Percentiles rank a stretch among this genome's conserved stretches.
These are phyloP conservation scores for Fereydounia khargensis DNA, from an alignment of 1,284 basidiomycete species.

Conservation along the genomic window DNA sequence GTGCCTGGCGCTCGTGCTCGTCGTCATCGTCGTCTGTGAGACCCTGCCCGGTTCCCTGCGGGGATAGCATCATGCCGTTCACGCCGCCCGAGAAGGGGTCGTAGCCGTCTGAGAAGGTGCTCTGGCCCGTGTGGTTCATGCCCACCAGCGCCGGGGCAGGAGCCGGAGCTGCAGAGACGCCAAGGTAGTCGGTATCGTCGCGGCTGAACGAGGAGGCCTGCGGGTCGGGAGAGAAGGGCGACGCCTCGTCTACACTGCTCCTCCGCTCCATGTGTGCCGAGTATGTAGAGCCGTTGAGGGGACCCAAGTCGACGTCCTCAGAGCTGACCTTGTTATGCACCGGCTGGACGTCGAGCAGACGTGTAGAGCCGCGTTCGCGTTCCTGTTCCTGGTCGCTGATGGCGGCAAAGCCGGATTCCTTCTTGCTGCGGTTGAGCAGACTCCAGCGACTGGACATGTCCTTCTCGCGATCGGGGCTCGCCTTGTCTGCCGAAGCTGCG, in stretches of 20 bases:
- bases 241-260: conserved; percentile 1
- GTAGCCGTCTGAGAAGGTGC: conserved; percentile 15
- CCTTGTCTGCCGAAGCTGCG: background rate
- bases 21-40: conserved; percentile 15
- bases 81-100: conserved; percentile 16
- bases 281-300: background rate
- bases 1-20: conserved; percentile 5
- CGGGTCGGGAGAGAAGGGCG: conserved; percentile 11
- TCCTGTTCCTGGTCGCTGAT: background rate
- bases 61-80: conserved; percentile 11
- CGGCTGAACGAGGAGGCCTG: conserved; percentile 2
- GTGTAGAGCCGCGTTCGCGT: background rate
- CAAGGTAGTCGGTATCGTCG: conserved; percentile 8
- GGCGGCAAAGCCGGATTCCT: conserved; percentile 15
- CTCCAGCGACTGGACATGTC: conserved; percentile 19
- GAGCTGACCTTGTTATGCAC: background rate
- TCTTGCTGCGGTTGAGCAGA: conserved; percentile 13
- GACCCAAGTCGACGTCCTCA: background rate
- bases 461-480: conserved; percentile 22
- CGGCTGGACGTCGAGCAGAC: background rate
- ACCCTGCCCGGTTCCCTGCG: conserved; percentile 13
- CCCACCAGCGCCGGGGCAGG: conserved; percentile 2
- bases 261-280: background rate
- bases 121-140: conserved; percentile 21
- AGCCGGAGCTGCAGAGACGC: background rate